Percentiles rank a stretch among this genome's conserved stretches.
Evolutionary conservation across 1,284 basidiomycete species (phyloP).

Genomic region (Moesziomyces sp.): DNA sequence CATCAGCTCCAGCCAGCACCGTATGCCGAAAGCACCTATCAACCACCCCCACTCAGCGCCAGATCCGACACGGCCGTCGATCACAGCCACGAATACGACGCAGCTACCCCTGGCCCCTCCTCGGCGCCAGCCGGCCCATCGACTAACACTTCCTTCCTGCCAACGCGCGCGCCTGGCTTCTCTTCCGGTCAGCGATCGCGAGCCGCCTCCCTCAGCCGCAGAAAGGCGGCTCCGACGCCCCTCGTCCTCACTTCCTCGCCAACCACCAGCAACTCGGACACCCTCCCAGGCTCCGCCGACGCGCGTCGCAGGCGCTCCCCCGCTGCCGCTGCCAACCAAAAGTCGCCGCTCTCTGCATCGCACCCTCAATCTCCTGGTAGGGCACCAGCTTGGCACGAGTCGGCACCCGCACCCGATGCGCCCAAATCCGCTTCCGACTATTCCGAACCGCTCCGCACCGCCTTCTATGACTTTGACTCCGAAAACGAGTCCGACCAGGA

Average conservation of each 20-base stretch:
- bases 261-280: constrained; percentile 19
- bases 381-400: constrained; percentile 2
- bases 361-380: constrained; percentile 1
- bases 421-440: constrained; percentile 10
- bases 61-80: background rate
- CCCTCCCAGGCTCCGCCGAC: constrained; percentile 22
- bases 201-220: constrained; percentile 14
- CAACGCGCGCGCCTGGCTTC: constrained; percentile 20
- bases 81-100: background rate
- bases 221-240: constrained; percentile 35
- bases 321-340: constrained; percentile 17
- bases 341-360: constrained; percentile 25
- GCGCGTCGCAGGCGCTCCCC: constrained; percentile 22
- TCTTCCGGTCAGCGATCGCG: constrained; percentile 23
- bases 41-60: background rate
- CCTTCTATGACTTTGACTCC: constrained; percentile 34
- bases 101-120: background rate
- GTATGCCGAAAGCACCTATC: background rate
- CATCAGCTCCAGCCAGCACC: background rate
- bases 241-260: constrained; percentile 39
- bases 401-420: background rate
- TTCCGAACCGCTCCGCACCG: constrained; percentile 25
- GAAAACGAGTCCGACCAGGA: constrained; percentile 6
- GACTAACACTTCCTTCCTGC: constrained; percentile 8
- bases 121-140: background rate